Conservation (phyloP, 306 rosid genomes). For the Abrus precatorius region DNA sequence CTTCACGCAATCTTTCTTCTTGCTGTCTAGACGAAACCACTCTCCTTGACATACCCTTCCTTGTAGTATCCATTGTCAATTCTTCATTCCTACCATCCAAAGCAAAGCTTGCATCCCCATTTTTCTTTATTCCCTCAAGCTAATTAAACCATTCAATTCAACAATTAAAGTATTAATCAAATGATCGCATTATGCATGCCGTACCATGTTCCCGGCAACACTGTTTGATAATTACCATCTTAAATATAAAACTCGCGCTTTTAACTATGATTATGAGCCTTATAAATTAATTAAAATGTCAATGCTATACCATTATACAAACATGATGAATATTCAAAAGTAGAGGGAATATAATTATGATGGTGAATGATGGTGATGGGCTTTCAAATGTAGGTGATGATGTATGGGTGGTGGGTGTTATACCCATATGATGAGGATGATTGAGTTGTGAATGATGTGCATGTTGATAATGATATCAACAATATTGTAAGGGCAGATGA, state of each 20-base stretch:
- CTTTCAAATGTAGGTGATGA: conserved; percentile 68
- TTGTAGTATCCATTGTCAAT: conserved; percentile 36
- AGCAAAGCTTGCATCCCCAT: conserved; percentile 82
- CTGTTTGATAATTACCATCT: neutral
- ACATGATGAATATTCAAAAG: conserved; percentile 50
- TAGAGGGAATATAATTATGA: conserved; percentile 34
- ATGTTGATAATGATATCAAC: conserved; percentile 58
- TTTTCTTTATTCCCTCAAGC: conserved; percentile 87
- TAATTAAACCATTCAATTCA: conserved; percentile 45
- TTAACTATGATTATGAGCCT: neutral
- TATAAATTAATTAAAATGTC: conserved; percentile 21
- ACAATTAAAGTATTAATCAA: neutral
- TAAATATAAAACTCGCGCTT: neutral
- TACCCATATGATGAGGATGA: conserved; percentile 55
- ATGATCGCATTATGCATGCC: neutral
- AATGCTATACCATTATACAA: conserved; percentile 12
- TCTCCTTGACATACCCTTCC: conserved; percentile 52
- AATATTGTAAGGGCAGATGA: conserved; percentile 10
- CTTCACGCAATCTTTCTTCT: conserved; percentile 83
- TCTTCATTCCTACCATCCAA: conserved; percentile 67
- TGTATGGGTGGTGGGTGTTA: conserved; percentile 74
- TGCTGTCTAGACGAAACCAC: conserved; percentile 51
- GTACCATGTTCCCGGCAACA: conserved; percentile 43
- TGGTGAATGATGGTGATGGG: conserved; percentile 44
- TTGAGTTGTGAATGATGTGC: conserved; percentile 60